phyloP scores from a whole-genome alignment of 495 filamentous ascomycete species.

The Penicillium antarcticum region DNA sequence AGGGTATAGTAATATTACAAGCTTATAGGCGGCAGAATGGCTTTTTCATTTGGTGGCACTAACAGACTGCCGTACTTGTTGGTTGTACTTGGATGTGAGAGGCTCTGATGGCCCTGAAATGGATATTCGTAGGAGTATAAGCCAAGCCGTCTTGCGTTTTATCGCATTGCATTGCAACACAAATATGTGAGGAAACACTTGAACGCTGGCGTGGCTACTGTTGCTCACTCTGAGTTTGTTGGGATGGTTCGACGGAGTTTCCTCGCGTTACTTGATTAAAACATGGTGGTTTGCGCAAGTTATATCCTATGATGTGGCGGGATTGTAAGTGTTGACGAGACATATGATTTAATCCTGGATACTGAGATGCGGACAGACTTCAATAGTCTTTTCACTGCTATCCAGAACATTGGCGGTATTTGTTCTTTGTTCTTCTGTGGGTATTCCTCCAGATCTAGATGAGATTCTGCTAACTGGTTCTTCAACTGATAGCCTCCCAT shows the following conservation, averaged over 20 bases:
- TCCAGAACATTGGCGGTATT: conserved; percentile 25
- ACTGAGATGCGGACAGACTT: conserved; percentile 17
- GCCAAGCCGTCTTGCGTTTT: too few relatives aligned
- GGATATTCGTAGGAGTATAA: neutral
- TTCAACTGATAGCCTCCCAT: conserved; percentile 9
- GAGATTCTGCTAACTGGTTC: neutral
- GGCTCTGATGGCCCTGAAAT: neutral
- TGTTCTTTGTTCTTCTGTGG: conserved; percentile 13
- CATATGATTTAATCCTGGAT: neutral
- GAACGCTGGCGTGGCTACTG: neutral
- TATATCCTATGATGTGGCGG: conserved; percentile 37
- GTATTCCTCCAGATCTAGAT: neutral
- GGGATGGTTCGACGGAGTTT: neutral
- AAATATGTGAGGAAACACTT: neutral
- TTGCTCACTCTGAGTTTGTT: conserved; percentile 1
- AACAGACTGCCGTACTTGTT: too few relatives aligned
- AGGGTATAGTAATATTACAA: too few relatives aligned
- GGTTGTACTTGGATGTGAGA: too few relatives aligned
- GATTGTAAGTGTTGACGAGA: conserved; percentile 13
- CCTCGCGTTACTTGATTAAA: conserved; percentile 28
- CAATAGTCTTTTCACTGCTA: conserved; percentile 20
- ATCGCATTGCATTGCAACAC: too few relatives aligned
- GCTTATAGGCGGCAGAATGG: too few relatives aligned
- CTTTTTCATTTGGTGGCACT: too few relatives aligned
- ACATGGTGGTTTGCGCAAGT: conserved; percentile 22